A percentile compares a stretch with the other conserved stretches of the same genome.
These are phyloP conservation scores for Orbilia quercus DNA, from an alignment of 2,329 filamentous ascomycete species.

Conservation along the genomic window DNA sequence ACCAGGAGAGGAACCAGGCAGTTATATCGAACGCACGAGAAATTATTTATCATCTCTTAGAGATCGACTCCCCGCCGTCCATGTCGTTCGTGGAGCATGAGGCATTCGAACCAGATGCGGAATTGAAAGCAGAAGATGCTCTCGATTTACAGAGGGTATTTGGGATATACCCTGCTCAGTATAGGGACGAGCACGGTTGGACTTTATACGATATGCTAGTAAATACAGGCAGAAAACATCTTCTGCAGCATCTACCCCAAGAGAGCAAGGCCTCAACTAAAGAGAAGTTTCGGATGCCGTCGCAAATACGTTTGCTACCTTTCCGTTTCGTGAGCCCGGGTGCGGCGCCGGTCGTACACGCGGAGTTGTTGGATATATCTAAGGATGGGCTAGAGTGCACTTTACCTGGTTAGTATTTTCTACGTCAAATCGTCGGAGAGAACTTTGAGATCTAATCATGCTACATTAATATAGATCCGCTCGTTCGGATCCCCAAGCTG, in stretches of 20 bases:
- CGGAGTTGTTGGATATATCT: background rate
- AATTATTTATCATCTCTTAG: background rate
- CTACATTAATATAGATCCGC: too few species aligned
- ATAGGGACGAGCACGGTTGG: constrained; percentile 20
- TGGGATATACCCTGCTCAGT: background rate
- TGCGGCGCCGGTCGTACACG: background rate
- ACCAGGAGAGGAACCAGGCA: background rate
- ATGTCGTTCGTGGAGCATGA: constrained; percentile 7
- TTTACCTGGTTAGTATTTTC: too few species aligned
- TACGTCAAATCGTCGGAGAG: too few species aligned
- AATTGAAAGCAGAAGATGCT: background rate
- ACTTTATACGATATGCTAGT: constrained; percentile 1
- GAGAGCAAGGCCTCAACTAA: background rate
- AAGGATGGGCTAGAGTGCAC: background rate
- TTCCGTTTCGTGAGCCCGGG: background rate
- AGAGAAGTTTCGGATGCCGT: constrained; percentile 10
- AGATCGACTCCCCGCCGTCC: background rate
- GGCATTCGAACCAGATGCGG: background rate
- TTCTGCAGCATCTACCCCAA: background rate
- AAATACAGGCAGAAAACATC: constrained; percentile 1
- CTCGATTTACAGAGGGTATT: constrained; percentile 14
- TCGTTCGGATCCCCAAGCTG: too few species aligned
- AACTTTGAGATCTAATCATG: too few species aligned
- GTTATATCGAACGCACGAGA: background rate
- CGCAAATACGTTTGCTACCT: background rate